Conservation (phyloP, 768 basidiomycete species). For the Suillus discolor region DNA sequence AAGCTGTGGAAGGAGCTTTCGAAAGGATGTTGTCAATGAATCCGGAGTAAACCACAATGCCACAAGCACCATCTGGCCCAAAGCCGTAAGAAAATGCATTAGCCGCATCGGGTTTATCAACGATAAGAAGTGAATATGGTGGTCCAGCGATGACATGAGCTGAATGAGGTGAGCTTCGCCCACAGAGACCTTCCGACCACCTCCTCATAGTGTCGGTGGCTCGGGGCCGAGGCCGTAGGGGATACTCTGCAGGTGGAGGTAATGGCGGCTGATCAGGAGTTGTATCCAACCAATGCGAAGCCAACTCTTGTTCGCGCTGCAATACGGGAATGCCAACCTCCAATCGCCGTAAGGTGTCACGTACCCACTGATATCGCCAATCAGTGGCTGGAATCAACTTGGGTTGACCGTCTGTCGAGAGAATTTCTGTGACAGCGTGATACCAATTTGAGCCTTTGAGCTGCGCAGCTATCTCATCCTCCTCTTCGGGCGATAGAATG, state of each 20-base stretch:
- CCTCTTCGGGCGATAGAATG: constrained; percentile 89
- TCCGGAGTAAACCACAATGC: constrained; percentile 93
- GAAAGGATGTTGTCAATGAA: constrained; percentile 86
- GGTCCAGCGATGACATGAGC: constrained; percentile 73
- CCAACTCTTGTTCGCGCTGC: constrained; percentile 56
- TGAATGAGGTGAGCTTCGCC: constrained; percentile 42
- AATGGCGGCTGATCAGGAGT: constrained; percentile 55
- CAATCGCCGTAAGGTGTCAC: constrained; percentile 72
- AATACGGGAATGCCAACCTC: constrained; percentile 75
- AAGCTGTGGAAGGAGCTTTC: constrained; percentile 30
- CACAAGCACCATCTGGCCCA: constrained; percentile 87
- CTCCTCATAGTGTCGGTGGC: constrained; percentile 70
- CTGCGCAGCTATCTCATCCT: constrained; percentile 83
- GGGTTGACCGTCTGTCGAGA: constrained; percentile 64
- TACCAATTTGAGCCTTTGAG: constrained; percentile 89
- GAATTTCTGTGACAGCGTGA: constrained; percentile 75
- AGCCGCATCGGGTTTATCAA: constrained; percentile 78
- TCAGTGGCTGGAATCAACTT: constrained; percentile 71
- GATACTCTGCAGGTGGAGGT: constrained; percentile 82
- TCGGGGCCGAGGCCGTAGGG: constrained; percentile 81
- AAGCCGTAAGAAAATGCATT: constrained; percentile 98
- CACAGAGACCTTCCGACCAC: constrained; percentile 51
- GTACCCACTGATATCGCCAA: constrained; percentile 92
- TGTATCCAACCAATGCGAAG: constrained; percentile 57
- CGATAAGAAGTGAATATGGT: constrained; percentile 88